Conservation (phyloP, 306 rosid genomes). For the Canavalia gladiata region DNA sequence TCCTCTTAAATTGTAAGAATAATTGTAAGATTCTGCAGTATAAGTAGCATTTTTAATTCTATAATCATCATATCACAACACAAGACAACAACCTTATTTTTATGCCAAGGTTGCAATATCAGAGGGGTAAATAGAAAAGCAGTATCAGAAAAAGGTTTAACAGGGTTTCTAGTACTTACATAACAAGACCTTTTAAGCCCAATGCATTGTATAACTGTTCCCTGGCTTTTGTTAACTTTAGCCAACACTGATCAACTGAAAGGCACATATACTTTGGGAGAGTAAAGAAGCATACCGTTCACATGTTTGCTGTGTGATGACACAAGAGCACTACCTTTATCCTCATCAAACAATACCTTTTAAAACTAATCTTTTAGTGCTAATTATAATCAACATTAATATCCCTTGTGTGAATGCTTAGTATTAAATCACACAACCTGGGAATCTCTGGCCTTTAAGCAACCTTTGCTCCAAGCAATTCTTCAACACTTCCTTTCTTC, state of each 20-base stretch:
- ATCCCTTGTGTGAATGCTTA: constrained; percentile 50
- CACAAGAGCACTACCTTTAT: constrained; percentile 37
- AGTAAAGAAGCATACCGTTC: constrained; percentile 5
- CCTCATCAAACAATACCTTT: constrained; percentile 17
- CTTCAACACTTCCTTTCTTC: constrained; percentile 43
- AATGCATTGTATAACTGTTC: background rate
- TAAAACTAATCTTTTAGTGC: constrained; percentile 34
- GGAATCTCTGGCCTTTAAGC: constrained; percentile 72
- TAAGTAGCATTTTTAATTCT: too few relatives aligned
- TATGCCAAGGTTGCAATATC: background rate
- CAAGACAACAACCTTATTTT: background rate
- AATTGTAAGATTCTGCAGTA: too few relatives aligned
- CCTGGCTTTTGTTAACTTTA: background rate
- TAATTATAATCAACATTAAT: background rate
- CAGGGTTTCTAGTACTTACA: background rate
- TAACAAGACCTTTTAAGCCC: background rate
- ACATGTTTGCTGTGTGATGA: constrained; percentile 22
- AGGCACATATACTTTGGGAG: constrained; percentile 10
- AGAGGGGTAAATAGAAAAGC: background rate
- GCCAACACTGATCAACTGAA: constrained; percentile 17
- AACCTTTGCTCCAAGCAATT: constrained; percentile 76
- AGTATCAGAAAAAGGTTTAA: background rate
- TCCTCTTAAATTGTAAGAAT: too few relatives aligned
- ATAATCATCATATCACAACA: background rate
- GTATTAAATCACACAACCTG: constrained; percentile 39